A percentile compares a stretch with the other conserved stretches of the same genome.
phyloP scores from a whole-genome alignment of 805 yeast species.

The Diddensiella transvaalensis region DNA sequence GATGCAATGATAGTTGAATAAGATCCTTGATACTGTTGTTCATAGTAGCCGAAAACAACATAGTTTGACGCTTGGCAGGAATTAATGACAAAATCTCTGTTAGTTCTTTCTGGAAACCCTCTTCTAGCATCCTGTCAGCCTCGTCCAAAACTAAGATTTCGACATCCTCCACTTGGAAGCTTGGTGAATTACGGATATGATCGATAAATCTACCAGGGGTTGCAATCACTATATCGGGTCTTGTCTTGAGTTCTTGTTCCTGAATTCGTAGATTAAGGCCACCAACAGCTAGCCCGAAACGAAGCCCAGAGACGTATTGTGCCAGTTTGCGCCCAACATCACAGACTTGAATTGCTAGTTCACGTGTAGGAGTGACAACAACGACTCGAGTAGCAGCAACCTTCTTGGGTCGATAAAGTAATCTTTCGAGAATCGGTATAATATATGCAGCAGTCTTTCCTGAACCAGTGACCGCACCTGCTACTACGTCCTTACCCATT shows the following conservation, averaged over 20 bases:
- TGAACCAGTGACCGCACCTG: slow-evolving; percentile 99
- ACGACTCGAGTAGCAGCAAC: slow-evolving; percentile 86
- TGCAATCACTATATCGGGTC: slow-evolving; percentile 96
- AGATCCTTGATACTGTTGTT: slow-evolving; percentile 85
- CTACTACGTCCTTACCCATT: slow-evolving; percentile 92
- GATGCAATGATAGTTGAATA: slow-evolving; percentile 80
- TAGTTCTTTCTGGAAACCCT: slow-evolving; percentile 94
- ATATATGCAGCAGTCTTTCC: slow-evolving; percentile 99
- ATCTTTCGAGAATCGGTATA: slow-evolving; percentile 92
- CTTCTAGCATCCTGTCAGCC: slow-evolving; percentile 99
- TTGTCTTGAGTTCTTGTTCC: slow-evolving; percentile 84
- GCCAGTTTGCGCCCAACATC: slow-evolving; percentile 90
- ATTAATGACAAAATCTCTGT: slow-evolving; percentile 83
- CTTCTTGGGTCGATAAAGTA: slow-evolving; percentile 82
- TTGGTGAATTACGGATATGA: slow-evolving; percentile 91
- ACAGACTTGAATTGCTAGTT: slow-evolving; percentile 90
- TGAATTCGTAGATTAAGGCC: slow-evolving; percentile 94
- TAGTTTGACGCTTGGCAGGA: slow-evolving; percentile 89
- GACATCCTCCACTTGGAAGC: slow-evolving; percentile 83
- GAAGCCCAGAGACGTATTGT: slow-evolving; percentile 65
- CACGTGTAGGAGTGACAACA: slow-evolving; percentile 94
- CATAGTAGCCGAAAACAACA: slow-evolving; percentile 97
- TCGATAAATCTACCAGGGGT: slow-evolving; percentile 99
- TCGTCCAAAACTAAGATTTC: slow-evolving; percentile 94
- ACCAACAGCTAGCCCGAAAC: slow-evolving; percentile 97